Evolutionary conservation across 768 basidiomycete genomes (phyloP).

Genomic region (Naganishia randhawae): DNA sequence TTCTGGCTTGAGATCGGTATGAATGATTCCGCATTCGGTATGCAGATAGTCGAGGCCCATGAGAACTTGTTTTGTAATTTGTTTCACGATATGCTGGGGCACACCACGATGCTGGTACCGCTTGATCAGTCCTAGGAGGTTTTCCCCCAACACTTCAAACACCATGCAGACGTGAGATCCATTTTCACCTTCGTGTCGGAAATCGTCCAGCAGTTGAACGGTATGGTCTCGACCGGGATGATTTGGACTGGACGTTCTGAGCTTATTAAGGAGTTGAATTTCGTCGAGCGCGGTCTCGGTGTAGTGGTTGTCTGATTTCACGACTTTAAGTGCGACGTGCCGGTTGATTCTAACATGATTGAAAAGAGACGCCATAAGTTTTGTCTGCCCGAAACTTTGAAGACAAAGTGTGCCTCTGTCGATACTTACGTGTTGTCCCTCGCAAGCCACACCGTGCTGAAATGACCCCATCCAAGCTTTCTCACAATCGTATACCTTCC

Average conservation of each 20-base stretch:
- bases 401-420: not conserved
- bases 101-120: constrained; percentile 98
- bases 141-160: constrained; percentile 97
- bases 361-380: too few relatives aligned
- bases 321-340: constrained; percentile 98
- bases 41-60: constrained; percentile 98
- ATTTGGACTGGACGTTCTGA: constrained; percentile 75
- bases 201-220: constrained; percentile 96
- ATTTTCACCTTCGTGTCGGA: constrained; percentile 92
- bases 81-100: constrained; percentile 83
- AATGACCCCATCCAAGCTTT: constrained; percentile 68
- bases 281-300: constrained; percentile 98
- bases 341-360: constrained; percentile 88
- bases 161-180: constrained; percentile 99
- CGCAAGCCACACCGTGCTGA: constrained; percentile 52
- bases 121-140: constrained; percentile 89
- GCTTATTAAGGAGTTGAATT: constrained; percentile 92
- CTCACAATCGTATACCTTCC: constrained; percentile 79
- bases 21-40: constrained; percentile 91
- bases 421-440: constrained; percentile 49
- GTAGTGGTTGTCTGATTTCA: constrained; percentile 93
- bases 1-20: constrained; percentile 96
- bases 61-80: constrained; percentile 94
- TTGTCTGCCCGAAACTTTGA: too few relatives aligned
- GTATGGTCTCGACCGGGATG: constrained; percentile 91